Percentiles rank a stretch among this genome's conserved stretches.
These are phyloP conservation scores for Protostelium mycophagum DNA, from an alignment of 78 protist species.

Conservation along the genomic window DNA sequence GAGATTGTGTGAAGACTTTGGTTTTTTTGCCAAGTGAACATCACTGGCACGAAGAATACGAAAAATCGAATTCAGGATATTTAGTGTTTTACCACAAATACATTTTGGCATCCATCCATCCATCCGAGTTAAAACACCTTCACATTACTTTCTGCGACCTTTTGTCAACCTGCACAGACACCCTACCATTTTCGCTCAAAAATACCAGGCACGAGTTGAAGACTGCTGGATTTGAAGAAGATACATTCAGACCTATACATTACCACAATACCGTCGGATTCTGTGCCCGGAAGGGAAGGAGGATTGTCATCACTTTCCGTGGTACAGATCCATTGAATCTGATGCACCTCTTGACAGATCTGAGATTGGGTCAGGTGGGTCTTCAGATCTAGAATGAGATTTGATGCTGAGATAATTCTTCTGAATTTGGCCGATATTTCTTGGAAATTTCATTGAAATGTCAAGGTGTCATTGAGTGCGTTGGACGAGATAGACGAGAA, in stretches of 20 bases:
- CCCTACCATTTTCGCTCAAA: too few species aligned
- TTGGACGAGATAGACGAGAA: background rate
- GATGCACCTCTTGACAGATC: background rate
- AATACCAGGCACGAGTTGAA: background rate
- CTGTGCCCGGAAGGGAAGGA: background rate
- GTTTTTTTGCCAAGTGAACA: too few species aligned
- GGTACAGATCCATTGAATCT: background rate
- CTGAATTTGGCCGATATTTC: too few species aligned
- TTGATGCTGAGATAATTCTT: background rate
- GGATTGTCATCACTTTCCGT: background rate
- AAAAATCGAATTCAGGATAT: too few species aligned
- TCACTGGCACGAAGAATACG: too few species aligned
- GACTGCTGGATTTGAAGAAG: background rate
- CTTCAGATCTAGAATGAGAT: background rate
- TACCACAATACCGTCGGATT: background rate
- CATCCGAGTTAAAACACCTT: too few species aligned
- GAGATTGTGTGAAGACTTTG: too few species aligned
- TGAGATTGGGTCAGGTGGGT: background rate
- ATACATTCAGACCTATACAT: background rate
- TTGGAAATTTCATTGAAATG: too few species aligned
- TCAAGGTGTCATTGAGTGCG: background rate
- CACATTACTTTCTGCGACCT: too few species aligned
- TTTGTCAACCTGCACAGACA: too few species aligned
- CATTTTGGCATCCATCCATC: background rate
- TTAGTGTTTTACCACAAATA: too few species aligned